Percentiles rank a stretch among this genome's conserved stretches.
Conservation (phyloP, 2,329 filamentous ascomycete species). For the Aspergillus luchuensis region DNA sequence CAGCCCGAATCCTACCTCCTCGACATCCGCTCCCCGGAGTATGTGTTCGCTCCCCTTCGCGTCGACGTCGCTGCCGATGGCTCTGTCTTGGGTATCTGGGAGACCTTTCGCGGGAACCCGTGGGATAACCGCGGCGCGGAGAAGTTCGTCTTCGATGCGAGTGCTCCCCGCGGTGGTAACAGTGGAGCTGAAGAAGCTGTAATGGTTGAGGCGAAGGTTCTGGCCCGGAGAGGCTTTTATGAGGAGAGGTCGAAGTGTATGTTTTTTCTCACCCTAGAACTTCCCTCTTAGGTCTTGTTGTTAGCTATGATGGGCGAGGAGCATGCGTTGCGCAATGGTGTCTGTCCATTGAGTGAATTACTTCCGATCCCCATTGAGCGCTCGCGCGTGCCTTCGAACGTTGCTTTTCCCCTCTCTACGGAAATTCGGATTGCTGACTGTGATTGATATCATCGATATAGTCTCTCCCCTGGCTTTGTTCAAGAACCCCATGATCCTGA, state of each 20-base stretch:
- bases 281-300: background rate
- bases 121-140: slow-evolving; percentile 77
- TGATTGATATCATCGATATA: slow-evolving; percentile 34
- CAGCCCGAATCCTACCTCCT: slow-evolving; percentile 68
- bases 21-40: slow-evolving; percentile 74
- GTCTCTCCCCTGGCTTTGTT: slow-evolving; percentile 79
- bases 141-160: slow-evolving; percentile 42
- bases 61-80: slow-evolving; percentile 62
- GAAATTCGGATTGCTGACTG: too few relatives aligned
- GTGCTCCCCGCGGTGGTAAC: slow-evolving; percentile 15
- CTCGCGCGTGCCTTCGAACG: too few relatives aligned
- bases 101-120: slow-evolving; percentile 85
- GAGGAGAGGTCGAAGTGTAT: slow-evolving; percentile 73
- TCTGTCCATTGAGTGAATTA: background rate
- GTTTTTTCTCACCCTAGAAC: slow-evolving; percentile 43
- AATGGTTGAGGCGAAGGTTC: slow-evolving; percentile 62
- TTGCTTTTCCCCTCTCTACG: too few relatives aligned
- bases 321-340: slow-evolving; percentile 6
- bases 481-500: slow-evolving; percentile 95
- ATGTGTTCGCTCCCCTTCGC: slow-evolving; percentile 75
- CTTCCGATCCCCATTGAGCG: too few relatives aligned
- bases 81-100: slow-evolving; percentile 67
- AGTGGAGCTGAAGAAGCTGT: slow-evolving; percentile 34
- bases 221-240: slow-evolving; percentile 73
- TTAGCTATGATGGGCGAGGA: slow-evolving; percentile 1